Percentiles rank a stretch among this genome's conserved stretches.
phyloP scores from a whole-genome alignment of 2,329 filamentous ascomycete species.

The Dendrostoma leiphaemia region DNA sequence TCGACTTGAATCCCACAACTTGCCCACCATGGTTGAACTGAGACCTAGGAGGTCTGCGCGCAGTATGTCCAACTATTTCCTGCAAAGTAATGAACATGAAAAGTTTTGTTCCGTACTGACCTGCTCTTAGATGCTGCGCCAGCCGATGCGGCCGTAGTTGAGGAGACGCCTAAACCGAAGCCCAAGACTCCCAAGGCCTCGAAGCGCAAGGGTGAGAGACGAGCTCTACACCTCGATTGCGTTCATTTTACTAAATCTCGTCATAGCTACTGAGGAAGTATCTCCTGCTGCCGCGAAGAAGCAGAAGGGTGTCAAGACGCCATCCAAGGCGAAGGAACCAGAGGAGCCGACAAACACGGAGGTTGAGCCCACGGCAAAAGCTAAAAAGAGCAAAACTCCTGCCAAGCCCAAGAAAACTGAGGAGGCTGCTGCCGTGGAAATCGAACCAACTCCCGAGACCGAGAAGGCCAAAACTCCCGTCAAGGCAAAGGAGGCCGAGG shows the following conservation, averaged over 20 bases:
- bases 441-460: background rate
- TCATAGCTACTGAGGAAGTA: slow-evolving; percentile 14
- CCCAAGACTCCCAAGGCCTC: slow-evolving; percentile 15
- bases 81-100: background rate
- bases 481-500: slow-evolving; percentile 6
- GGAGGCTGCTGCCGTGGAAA: background rate
- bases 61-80: background rate
- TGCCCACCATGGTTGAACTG: slow-evolving; percentile 16
- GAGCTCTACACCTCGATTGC: background rate
- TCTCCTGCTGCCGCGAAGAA: slow-evolving; percentile 17
- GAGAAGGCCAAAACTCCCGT: slow-evolving; percentile 15
- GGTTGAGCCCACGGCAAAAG: too few species aligned
- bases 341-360: too few species aligned
- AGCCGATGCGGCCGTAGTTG: slow-evolving; percentile 1
- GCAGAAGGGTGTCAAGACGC: slow-evolving; percentile 15
- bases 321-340: slow-evolving; percentile 9
- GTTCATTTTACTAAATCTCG: background rate
- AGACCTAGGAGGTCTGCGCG: slow-evolving; percentile 17
- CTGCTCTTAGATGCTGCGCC: slow-evolving; percentile 1
- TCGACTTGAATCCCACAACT: too few species aligned
- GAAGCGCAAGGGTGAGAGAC: slow-evolving; percentile 17
- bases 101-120: slow-evolving; percentile 6
- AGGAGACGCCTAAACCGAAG: slow-evolving; percentile 17
- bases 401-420: background rate
- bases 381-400: background rate